phyloP scores from a whole-genome alignment of 306 rosid species.

The Ormosia emarginata region DNA sequence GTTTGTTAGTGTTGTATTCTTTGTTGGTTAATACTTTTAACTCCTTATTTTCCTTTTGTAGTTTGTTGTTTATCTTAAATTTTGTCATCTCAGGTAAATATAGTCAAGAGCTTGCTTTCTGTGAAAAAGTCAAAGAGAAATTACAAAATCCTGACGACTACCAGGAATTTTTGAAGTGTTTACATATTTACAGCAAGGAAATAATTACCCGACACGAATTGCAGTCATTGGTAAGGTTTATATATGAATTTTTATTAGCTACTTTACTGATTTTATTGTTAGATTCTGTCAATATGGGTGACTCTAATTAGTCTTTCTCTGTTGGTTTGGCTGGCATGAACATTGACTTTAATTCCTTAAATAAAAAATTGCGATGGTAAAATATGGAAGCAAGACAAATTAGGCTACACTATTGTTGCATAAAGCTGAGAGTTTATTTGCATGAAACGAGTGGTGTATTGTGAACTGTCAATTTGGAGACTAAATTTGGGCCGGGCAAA shows the following conservation, averaged over 20 bases:
- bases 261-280: slow-evolving; percentile 3
- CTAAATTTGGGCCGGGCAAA: neutral
- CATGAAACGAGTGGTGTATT: neutral
- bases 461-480: neutral
- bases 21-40: neutral
- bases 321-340: neutral
- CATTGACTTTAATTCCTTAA: slow-evolving; percentile 3
- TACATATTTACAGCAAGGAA: slow-evolving; percentile 93
- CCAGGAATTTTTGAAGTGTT: slow-evolving; percentile 96
- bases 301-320: neutral
- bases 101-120: slow-evolving; percentile 73
- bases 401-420: neutral
- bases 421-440: neutral
- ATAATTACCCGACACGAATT: slow-evolving; percentile 83
- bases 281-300: slow-evolving; percentile 8
- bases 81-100: slow-evolving; percentile 57
- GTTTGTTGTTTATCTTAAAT: slow-evolving; percentile 19
- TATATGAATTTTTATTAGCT: neutral
- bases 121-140: slow-evolving; percentile 89
- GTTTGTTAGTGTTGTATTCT: neutral
- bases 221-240: slow-evolving; percentile 75
- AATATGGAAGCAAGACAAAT: neutral
- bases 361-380: slow-evolving; percentile 12
- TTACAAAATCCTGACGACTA: slow-evolving; percentile 72
- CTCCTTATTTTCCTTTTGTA: neutral